Base-by-base conservation (phyloP, 192 early-diverging fungal species). In the Haplosporangium gracile region DNA sequence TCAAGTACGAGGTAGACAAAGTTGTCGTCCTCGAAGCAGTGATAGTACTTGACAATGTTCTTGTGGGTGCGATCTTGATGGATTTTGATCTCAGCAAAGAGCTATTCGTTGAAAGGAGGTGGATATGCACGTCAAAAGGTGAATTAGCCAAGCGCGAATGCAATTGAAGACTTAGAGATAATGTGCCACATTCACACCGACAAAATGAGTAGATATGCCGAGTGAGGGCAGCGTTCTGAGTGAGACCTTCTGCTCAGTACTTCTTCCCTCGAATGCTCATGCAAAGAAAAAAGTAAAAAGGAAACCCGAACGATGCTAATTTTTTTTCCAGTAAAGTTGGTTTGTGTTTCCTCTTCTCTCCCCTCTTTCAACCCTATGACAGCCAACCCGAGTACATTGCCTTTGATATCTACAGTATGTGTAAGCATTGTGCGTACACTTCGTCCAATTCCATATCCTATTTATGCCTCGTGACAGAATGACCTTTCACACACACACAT, bases 1-100 rank as follows among this genome's bases (percentile, higher is more conserved):
- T 99, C 98, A 85, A 99, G 85, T 20, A 98, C 89, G 78, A 99
- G 91, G 87, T 97, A 99, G 15, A 99, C 94, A 82, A 94, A 93
- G 55, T 91, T 90, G 29, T 89, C 85, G 88, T 99, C 97, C 89
- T 99, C 98, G 90, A 98, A 99, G 71, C 94, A 92, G 47, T 93
- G 90, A 63, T 93, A 73, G 74, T 96, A 98, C 20, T 88, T 89
- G 43, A 98, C 96, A 77, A 99, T 96, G 70, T 94, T 92, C 15
- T 89, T 90, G 88, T 99, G 97, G 15, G 83, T 90, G 83, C 97
- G 81, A 16, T 70, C 65, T 75, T 92, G 90, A 82, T 97, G 96
- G 34, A 97, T 95, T 53, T 92, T 92, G 86, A 97, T 97, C 83
- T 97, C 96, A 9, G 91, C 89, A 82, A 95, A 90, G 5, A 96